phyloP scores from a whole-genome alignment of 805 yeast genomes.

The Pichia eremophila region DNA sequence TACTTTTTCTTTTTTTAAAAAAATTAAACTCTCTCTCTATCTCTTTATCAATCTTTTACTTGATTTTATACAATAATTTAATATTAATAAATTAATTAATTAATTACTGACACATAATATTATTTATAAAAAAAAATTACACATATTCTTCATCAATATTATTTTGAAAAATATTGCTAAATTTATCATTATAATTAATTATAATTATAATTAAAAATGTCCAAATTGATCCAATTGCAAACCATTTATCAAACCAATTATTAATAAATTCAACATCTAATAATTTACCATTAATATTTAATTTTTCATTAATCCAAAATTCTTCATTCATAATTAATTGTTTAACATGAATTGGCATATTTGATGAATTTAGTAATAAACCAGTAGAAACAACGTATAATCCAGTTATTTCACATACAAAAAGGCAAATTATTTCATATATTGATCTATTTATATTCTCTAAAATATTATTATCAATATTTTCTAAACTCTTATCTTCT shows the following conservation, averaged over 20 bases:
- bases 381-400: slow-evolving; percentile 45
- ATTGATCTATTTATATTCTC: background rate
- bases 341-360: slow-evolving; percentile 35
- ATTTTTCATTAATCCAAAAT: background rate
- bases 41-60: too few species aligned
- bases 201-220: slow-evolving; percentile 23
- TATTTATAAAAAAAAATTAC: too few species aligned
- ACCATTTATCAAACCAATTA: slow-evolving; percentile 43
- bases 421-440: background rate
- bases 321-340: slow-evolving; percentile 17
- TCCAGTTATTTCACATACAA: slow-evolving; percentile 33
- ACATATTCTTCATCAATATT: slow-evolving; percentile 25
- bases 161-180: background rate
- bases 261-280: slow-evolving; percentile 33
- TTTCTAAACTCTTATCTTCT: background rate
- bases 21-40: too few species aligned
- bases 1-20: background rate
- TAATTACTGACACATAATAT: too few species aligned
- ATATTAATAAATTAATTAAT: too few species aligned
- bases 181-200: slow-evolving; percentile 18
- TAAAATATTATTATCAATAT: background rate
- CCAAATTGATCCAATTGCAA: slow-evolving; percentile 33
- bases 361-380: slow-evolving; percentile 36
- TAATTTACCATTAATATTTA: background rate
- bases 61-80: too few species aligned